Conservation (phyloP, 768 basidiomycete species). For the Ramaria rubella region DNA sequence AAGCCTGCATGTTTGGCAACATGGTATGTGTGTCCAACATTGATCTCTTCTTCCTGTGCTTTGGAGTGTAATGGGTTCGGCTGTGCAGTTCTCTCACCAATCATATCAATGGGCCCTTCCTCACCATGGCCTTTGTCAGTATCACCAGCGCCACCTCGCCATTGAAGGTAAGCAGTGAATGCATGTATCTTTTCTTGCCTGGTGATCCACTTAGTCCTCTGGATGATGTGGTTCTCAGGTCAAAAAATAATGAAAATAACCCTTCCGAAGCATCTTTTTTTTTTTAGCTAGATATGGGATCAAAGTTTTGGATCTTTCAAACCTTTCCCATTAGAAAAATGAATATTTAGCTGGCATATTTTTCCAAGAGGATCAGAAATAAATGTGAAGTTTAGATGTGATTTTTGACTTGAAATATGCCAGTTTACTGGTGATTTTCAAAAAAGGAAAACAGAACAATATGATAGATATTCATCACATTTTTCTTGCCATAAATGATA, state of each 20-base stretch:
- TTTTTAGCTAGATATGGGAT: conserved; percentile 16
- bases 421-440: conserved; percentile 41
- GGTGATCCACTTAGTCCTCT: too few relatives aligned
- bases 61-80: neutral
- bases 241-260: too few relatives aligned
- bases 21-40: neutral
- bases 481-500: too few relatives aligned
- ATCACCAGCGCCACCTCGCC: neutral
- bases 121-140: neutral
- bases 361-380: too few relatives aligned
- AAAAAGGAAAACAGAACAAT: too few relatives aligned
- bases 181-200: too few relatives aligned
- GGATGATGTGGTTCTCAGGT: too few relatives aligned
- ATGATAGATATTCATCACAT: too few relatives aligned
- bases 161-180: too few relatives aligned
- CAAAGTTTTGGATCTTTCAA: conserved; percentile 32
- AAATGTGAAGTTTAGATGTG: conserved; percentile 32
- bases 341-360: too few relatives aligned
- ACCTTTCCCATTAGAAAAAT: too few relatives aligned
- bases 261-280: neutral
- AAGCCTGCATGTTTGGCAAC: neutral
- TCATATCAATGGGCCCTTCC: neutral
- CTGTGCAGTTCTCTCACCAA: neutral
- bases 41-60: neutral
- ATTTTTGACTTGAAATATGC: conserved; percentile 41